A percentile compares a stretch with the other conserved stretches of the same genome.
Evolutionary conservation across 129 eudicot genomes (phyloP).

Genomic region (Flaveria robusta): DNA sequence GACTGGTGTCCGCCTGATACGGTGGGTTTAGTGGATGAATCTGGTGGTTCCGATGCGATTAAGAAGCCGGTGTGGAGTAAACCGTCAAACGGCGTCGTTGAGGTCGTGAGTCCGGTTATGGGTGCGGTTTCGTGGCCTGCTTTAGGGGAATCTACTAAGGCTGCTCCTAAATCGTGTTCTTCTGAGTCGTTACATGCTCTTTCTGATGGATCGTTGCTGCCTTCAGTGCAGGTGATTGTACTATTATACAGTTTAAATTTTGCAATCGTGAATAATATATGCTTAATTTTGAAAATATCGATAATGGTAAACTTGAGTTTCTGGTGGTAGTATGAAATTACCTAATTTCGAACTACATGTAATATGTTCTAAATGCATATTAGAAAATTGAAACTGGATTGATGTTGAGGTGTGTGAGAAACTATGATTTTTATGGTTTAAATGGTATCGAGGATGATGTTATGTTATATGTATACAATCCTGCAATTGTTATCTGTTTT

Average conservation of each 20-base stretch:
- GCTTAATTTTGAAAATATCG: too few species aligned
- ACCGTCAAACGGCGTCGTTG: constrained; percentile 52
- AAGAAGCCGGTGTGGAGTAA: constrained; percentile 79
- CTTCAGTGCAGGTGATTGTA: constrained; percentile 40
- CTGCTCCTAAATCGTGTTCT: constrained; percentile 53
- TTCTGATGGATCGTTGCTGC: constrained; percentile 43
- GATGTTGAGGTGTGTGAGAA: not conserved
- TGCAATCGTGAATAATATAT: not conserved
- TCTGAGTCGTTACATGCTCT: constrained; percentile 46
- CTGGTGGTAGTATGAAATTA: too few species aligned
- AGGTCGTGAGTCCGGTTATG: constrained; percentile 57
- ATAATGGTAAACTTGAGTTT: too few species aligned
- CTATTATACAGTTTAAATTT: not conserved
- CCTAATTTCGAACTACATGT: too few species aligned
- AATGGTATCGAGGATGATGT: not conserved
- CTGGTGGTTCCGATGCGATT: constrained; percentile 30
- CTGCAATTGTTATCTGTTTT: too few species aligned
- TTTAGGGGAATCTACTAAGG: constrained; percentile 62
- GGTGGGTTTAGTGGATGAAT: constrained; percentile 19
- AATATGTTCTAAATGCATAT: too few species aligned
- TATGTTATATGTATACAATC: not conserved
- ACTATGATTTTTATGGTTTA: too few species aligned
- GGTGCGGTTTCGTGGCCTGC: constrained; percentile 87
- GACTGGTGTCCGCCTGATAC: constrained; percentile 23
- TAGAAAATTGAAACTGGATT: not conserved